Evolutionary conservation across 148 eudicot genomes (phyloP).

Genomic region (Linanthus parryae): DNA sequence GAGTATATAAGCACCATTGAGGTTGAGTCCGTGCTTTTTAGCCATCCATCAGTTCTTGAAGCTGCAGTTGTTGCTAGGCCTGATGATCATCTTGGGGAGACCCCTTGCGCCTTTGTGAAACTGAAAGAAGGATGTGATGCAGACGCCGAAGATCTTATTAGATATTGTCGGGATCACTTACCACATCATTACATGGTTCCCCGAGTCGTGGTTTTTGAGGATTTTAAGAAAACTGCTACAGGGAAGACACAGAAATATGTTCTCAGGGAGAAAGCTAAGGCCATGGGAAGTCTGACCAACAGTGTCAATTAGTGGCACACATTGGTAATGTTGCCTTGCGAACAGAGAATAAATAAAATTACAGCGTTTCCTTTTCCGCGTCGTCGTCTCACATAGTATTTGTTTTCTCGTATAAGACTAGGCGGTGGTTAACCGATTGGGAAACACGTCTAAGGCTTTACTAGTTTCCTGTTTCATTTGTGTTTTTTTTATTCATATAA

Average conservation of each 20-base stretch:
- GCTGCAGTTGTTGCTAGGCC: constrained; percentile 74
- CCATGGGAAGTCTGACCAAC: constrained; percentile 49
- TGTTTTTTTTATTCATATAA: too few species aligned
- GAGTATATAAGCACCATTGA: constrained; percentile 72
- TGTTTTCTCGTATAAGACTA: too few species aligned
- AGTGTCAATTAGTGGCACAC: too few species aligned
- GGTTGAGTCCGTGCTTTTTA: constrained; percentile 54
- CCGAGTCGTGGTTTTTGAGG: constrained; percentile 48
- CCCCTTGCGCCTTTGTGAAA: constrained; percentile 66
- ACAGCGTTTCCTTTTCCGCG: too few species aligned
- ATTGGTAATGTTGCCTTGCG: too few species aligned
- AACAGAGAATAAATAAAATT: too few species aligned
- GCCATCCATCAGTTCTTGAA: constrained; percentile 52
- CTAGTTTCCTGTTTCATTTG: too few species aligned
- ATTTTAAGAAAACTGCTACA: constrained; percentile 67
- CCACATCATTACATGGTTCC: constrained; percentile 74
- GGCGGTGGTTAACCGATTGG: too few species aligned
- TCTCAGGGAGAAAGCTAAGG: constrained; percentile 53
- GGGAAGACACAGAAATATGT: constrained; percentile 69
- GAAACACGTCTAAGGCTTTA: too few species aligned
- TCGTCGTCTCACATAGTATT: too few species aligned
- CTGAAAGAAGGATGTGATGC: constrained; percentile 36
- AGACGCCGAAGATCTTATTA: constrained; percentile 34
- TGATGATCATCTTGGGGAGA: constrained; percentile 65
- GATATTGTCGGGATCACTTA: constrained; percentile 43